Base-by-base conservation (phyloP, 1,284 basidiomycete species). In the Boletus holoroseus region DNA sequence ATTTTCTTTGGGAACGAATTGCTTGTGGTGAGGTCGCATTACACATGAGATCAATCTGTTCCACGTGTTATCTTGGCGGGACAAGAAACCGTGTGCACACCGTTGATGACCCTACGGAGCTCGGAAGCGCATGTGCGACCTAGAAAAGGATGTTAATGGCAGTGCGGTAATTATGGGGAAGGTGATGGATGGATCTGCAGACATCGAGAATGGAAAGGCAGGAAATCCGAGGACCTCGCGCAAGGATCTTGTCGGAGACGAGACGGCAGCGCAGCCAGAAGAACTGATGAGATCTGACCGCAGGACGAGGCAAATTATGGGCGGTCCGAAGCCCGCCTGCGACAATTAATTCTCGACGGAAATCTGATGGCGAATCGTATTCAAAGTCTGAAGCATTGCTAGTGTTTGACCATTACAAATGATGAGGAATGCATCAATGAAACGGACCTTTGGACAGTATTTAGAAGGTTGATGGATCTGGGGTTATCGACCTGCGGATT, bases 141-240 rank as follows among this genome's bases (percentile, higher is more conserved):
- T 62, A 71, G 57, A 78, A 79, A 3, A 79, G 66, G 71, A 63
- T 12, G 71, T 65, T 2, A 73, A 56, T 2, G 78, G 76, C 18
- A 81, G 56, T 1, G 76, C 77, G 35, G 76, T 75, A 9, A 68
- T 57, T 11, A 78, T 77, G 37, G 81, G 68, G 57, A 74, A 77
- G 11, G 67, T 69, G 27, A 83, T 70, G 0, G 79, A 78, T 5
- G 76, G 73, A 56, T 82, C 79, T 58, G 79, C 82, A n/a, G 41
- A 70, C 4, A 56, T 52, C 50, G 73, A 68, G 34, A 71, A 63
- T 6, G 78, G 79, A 38, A 80, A 70, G 30, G 76, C 61, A 16
- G 85, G 71, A 68, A 86, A 85, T 3, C 73, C 70, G 30, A 81
- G 57, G 31, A 85, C 79, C 51, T 79, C 78, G 32, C 78, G 32